phyloP scores from a whole-genome alignment of 2,329 filamentous ascomycete genomes.

The Paraconiothyrium brasiliense region DNA sequence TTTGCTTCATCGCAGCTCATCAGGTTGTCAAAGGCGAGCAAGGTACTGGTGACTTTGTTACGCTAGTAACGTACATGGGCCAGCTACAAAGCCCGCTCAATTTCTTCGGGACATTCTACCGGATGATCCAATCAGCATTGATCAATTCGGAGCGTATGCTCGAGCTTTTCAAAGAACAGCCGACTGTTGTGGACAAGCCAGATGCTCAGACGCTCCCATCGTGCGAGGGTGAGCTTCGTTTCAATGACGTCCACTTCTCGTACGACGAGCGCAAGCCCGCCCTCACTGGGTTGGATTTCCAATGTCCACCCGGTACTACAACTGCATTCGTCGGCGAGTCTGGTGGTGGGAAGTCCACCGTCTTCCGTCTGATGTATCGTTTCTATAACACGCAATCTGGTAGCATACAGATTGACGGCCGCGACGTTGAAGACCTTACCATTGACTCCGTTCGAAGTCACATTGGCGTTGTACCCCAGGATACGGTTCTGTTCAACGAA shows the following conservation, averaged over 20 bases:
- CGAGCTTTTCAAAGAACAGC: constrained; percentile 95
- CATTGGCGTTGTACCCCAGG: constrained; percentile 96
- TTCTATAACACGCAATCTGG: constrained; percentile 91
- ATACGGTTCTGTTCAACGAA: constrained; percentile 95
- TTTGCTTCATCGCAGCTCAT: constrained; percentile 74
- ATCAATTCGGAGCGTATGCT: constrained; percentile 96
- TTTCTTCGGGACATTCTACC: constrained; percentile 91
- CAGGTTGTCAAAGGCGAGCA: constrained; percentile 71
- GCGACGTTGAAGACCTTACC: constrained; percentile 83
- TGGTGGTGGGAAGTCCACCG: constrained; percentile 94
- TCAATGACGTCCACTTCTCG: constrained; percentile 88
- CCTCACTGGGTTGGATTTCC: constrained; percentile 83
- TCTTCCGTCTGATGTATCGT: constrained; percentile 94
- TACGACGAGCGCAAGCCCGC: constrained; percentile 90
- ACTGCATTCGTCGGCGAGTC: constrained; percentile 97
- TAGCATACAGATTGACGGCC: constrained; percentile 83
- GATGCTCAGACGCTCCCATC: constrained; percentile 68
- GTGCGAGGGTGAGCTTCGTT: constrained; percentile 84
- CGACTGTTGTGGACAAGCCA: constrained; percentile 84
- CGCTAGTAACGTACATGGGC: constrained; percentile 77
- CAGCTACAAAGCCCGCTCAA: constrained; percentile 76
- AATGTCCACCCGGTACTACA: constrained; percentile 87
- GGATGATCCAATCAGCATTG: constrained; percentile 94
- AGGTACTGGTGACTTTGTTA: constrained; percentile 73
- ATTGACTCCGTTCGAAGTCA: constrained; percentile 92